Conservation (phyloP, 495 filamentous ascomycete genomes). For the Chaetomium tenue region DNA sequence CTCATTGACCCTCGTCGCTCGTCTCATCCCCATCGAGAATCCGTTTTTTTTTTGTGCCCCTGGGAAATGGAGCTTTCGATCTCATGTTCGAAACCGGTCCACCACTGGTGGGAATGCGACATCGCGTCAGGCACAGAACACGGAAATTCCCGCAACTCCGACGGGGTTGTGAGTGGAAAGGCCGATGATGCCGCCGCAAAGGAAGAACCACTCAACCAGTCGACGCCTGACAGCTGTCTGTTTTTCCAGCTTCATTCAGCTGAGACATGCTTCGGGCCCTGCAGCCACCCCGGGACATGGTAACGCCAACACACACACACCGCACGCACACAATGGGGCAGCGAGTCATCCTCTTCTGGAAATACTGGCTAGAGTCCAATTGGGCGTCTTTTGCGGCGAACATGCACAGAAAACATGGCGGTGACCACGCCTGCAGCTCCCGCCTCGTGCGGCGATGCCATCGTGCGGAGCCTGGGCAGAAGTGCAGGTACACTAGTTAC, state of each 20-base stretch:
- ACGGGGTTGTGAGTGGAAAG: not conserved
- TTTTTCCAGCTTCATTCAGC: not conserved
- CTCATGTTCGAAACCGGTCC: slow-evolving; percentile 6
- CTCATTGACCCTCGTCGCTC: not conserved
- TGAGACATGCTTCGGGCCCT: slow-evolving; percentile 6
- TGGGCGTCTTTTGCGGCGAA: not conserved
- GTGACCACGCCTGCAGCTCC: not conserved
- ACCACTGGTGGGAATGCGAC: not conserved
- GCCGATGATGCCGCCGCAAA: not conserved
- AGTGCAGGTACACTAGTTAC: not conserved
- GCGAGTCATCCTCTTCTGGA: not conserved
- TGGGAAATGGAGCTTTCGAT: not conserved
- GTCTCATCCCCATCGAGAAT: slow-evolving; percentile 1
- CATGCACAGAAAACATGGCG: not conserved
- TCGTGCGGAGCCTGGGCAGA: not conserved
- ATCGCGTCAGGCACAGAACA: not conserved
- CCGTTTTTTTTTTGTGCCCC: not conserved
- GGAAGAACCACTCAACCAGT: not conserved
- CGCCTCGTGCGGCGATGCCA: not conserved
- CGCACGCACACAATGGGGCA: too few species aligned
- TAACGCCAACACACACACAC: not conserved
- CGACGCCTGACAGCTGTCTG: not conserved
- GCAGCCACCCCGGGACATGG: slow-evolving; percentile 2
- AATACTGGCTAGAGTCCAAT: not conserved
- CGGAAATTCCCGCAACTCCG: not conserved